Evolutionary conservation across 2,329 filamentous ascomycete genomes (phyloP), one percentile per base, ranked within the genome.

Genomic region (Neopestalotiopsis sp.): DNA sequence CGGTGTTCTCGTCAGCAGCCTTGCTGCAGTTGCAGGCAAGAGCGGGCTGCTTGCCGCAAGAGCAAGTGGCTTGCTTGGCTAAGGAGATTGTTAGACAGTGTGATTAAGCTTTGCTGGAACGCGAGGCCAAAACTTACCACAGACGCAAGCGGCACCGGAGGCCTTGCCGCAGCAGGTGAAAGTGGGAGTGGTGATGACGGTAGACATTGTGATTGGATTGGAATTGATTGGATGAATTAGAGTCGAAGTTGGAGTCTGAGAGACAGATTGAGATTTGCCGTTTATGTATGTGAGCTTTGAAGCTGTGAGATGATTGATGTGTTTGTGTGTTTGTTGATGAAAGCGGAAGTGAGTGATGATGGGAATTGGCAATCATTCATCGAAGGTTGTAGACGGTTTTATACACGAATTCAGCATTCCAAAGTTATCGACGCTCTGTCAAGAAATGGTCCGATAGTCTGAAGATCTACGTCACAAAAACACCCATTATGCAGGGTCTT

Each of bases 1-100:
- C 79, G 56, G 83, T 83, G 86, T 98, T 98, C 86, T 98, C 95
- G 17, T 85, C 82, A 4, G 86, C 72, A 4, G 94, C 88, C 81
- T 94, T 95, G 76, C 89, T 89, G 84, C 95, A 98, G 71, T 86
- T 92, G 89, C 95, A 98, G 80, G 95, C 87, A 63, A 97, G 89
- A 64, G 95, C 95, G 4, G 90, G 89, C 79, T 96, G 88, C 85
- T 97, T 90, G 78, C 95, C 95, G 80, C 95, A 98, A 17, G 94
- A 97, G 89, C 94, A 97, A 70, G 86, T 91, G 9, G 90, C 90
- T 81, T 91, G 86, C 75, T 89, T 81, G 74, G 89, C 89, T 89
- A 77, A 73, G 59, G 24, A 28, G 66, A 62, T 40, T 38, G 52
- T 71, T 59, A 69, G 65, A 34, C 52, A 67, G 70, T 61, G 58